Base-by-base conservation (phyloP, 345 rosid species). In the Triadica sebifera region DNA sequence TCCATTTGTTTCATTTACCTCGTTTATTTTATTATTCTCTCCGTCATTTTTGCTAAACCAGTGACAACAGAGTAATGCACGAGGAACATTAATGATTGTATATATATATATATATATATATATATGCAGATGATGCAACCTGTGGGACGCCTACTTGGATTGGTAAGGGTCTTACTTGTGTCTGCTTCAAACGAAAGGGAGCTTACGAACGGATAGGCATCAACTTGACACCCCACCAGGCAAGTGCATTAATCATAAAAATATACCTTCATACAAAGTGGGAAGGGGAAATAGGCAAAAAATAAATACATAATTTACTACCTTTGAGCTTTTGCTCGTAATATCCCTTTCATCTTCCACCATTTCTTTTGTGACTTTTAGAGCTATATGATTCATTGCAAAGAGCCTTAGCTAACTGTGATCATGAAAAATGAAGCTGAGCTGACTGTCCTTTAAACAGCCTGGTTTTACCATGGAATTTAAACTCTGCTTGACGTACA, bases 221-320 rank as follows among this genome's bases (percentile, higher is more conserved):
- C 66, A 91, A 86, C 79, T 82, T 92, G 80, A 94, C 97, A 73
- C 97, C 98, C 63, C 79, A 66, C 55, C 98, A 94, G 91, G 98
- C 85, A 85, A 81, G 89, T 83, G 46, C 60, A 58, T n/a, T 41
- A 10, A 25, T 29, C 11, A 7, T 67, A 12, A 47, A 67, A 24
- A n/a, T n/a, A n/a, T 20, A 8, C 10, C 29, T 10, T 29, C 34
- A 22, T 29, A 50, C 7, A 13, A 50, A 20, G 39, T 16, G 10
- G 3, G 4, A 7, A 24, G 38, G 19, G 37, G 41, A 39, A 39
- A 9, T 25, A 29, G 34, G 34, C 34, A 29, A 29, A 29, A 29
- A n/a, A n/a, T n/a, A 29, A 29, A 29, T 29, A 29, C 34, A 29
- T 29, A 29, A 1, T 2, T 29, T 29, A 29, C 34, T 29, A 29